phyloP scores from a whole-genome alignment of 768 basidiomycete genomes.

The Termitomyces sp. region DNA sequence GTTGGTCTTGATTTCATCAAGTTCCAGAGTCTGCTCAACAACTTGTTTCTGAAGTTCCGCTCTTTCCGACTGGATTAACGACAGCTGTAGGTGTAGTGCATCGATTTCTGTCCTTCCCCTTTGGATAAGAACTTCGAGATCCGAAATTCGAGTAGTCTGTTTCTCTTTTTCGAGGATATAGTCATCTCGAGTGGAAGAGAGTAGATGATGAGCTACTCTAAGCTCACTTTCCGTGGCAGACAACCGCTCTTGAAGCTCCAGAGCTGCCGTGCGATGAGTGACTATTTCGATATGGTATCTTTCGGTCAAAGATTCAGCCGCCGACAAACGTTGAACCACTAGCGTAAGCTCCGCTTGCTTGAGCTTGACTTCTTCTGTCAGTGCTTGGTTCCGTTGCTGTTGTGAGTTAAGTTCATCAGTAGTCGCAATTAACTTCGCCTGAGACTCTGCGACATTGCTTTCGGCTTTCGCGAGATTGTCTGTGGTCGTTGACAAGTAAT shows the following conservation, averaged over 20 bases:
- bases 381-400: slow-evolving; percentile 7
- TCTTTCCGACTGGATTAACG: background rate
- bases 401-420: slow-evolving; percentile 6
- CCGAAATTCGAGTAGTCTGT: slow-evolving; percentile 6
- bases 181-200: slow-evolving; percentile 6
- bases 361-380: slow-evolving; percentile 1
- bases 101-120: background rate
- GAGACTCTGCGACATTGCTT: slow-evolving; percentile 3
- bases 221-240: slow-evolving; percentile 4
- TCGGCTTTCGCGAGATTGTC: slow-evolving; percentile 3
- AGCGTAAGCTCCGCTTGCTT: slow-evolving; percentile 12
- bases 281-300: slow-evolving; percentile 6
- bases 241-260: slow-evolving; percentile 10
- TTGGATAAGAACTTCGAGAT: slow-evolving; percentile 5
- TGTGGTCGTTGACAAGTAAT: slow-evolving; percentile 2
- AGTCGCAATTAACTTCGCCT: slow-evolving; percentile 3
- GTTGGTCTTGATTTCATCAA: slow-evolving; percentile 10
- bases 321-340: slow-evolving; percentile 5
- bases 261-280: background rate
- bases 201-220: slow-evolving; percentile 6
- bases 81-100: background rate
- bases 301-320: slow-evolving; percentile 7
- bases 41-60: slow-evolving; percentile 10
- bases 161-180: slow-evolving; percentile 11
- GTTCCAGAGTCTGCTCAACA: slow-evolving; percentile 7